phyloP scores from a whole-genome alignment of 768 basidiomycete genomes.

The Suillus subluteus region DNA sequence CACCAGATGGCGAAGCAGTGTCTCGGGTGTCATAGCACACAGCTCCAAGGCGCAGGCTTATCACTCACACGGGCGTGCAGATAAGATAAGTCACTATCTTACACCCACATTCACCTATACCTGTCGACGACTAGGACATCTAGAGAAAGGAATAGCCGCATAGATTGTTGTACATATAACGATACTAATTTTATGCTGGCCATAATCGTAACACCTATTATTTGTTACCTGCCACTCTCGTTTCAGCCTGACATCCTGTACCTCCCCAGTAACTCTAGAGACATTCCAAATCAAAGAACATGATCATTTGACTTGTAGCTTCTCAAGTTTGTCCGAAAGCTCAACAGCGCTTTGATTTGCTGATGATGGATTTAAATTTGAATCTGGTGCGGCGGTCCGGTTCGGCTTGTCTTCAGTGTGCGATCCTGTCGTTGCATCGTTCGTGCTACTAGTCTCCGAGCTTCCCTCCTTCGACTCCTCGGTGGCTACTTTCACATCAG shows the following conservation, averaged over 20 bases:
- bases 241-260: not conserved
- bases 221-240: not conserved
- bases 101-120: constrained; percentile 18
- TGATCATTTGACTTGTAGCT: constrained; percentile 56
- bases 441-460: constrained; percentile 22
- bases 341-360: constrained; percentile 24
- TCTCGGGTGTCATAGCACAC: constrained; percentile 20
- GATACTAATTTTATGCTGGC: constrained; percentile 10
- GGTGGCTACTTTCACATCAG: constrained; percentile 19
- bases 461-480: constrained; percentile 30
- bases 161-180: constrained; percentile 15
- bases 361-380: constrained; percentile 9
- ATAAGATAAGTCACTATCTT: not conserved
- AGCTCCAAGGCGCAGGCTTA: constrained; percentile 4
- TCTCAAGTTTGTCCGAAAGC: constrained; percentile 56
- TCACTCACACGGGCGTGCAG: not conserved
- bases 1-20: constrained; percentile 13
- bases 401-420: constrained; percentile 31
- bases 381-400: constrained; percentile 23
- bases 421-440: constrained; percentile 22
- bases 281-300: constrained; percentile 5
- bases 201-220: constrained; percentile 13
- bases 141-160: constrained; percentile 7
- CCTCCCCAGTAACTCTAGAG: constrained; percentile 8
- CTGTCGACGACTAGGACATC: constrained; percentile 16